Base-by-base conservation (phyloP, 2,329 filamentous ascomycete species). In the Trichoderma endophyticum region DNA sequence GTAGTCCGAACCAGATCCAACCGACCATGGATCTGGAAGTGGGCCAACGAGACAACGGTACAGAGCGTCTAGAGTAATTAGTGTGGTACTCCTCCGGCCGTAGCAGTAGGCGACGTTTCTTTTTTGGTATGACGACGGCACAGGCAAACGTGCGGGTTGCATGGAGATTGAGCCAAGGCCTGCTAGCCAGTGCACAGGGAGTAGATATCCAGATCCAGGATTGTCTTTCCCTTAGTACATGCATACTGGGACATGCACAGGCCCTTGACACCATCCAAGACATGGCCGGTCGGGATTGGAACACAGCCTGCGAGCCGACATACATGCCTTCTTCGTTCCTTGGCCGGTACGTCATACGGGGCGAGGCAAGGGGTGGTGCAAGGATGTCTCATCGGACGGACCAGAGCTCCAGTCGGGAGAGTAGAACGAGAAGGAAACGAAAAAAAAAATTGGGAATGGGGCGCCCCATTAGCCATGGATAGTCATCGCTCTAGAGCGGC, bases 1-100 rank as follows among this genome's bases (percentile, higher is more conserved):
- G 28, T 61, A 34, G 76, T 74, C 74, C 75, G 75, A 76, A 76
- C 79, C 77, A 80, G 79, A 80, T 79, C 79, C 74, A 79, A 78
- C 79, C 77, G 75, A 73, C 77, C 79, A 80, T 77, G 79, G 80
- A 81, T 80, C 78, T 81, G 65, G 73, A 75, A 76, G 81, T 82
- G 81, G 81, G 77, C 75, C 80, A 72, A 75, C 74, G 75, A 76
- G 74, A 77, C 74, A 76, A 54, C 66, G 75, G 78, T 71, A 75
- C 71, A 71, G 64, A 74, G 71, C 73, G 73, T 32, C 36, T 70
- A 24, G 68, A 26, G 66, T 30, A 59, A 64, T 36, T 64, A 32
- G 24, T 39, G 30, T 39, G 48, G 14, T n/a, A 39, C 43, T 43
- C 39, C 68, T 62, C 56, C 39, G 56, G 24, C 26, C 56, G 51